A percentile compares a stretch with the other conserved stretches of the same genome.
phyloP scores from a whole-genome alignment of 2,329 filamentous ascomycete genomes.

The Aureobasidium sp. region DNA sequence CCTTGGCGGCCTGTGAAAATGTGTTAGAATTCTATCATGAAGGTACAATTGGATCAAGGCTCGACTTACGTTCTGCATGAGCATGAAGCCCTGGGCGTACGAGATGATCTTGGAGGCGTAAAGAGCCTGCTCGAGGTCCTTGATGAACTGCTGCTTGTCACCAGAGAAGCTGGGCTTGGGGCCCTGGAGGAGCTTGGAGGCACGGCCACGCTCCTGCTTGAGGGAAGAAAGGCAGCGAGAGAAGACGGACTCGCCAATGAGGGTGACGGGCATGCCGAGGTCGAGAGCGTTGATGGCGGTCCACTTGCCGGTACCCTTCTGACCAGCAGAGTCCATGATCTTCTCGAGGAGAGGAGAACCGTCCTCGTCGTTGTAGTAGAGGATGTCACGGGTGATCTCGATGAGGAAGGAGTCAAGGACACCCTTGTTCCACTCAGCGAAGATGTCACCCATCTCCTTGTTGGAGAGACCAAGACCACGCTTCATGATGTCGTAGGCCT shows the following conservation, averaged over 20 bases:
- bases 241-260: conserved; percentile 96
- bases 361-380: conserved; percentile 97
- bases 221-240: conserved; percentile 87
- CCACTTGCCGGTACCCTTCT: conserved; percentile 99
- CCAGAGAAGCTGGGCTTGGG: conserved; percentile 76
- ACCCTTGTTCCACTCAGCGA: conserved; percentile 96
- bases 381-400: conserved; percentile 97
- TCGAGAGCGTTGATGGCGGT: conserved; percentile 98
- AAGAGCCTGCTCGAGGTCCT: conserved; percentile 95
- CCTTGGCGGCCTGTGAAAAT: conserved; percentile 72
- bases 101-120: conserved; percentile 99
- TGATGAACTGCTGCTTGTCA: conserved; percentile 87
- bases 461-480: conserved; percentile 79
- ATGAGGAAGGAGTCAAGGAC: conserved; percentile 99
- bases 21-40: conserved; percentile 22
- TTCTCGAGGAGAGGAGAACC: conserved; percentile 90
- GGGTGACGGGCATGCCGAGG: conserved; percentile 94
- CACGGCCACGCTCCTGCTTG: conserved; percentile 85
- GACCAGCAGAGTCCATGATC: conserved; percentile 95
- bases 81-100: conserved; percentile 99
- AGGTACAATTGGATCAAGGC: neutral
- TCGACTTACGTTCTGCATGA: conserved; percentile 84
- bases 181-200: conserved; percentile 70
- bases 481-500: conserved; percentile 99
- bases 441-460: conserved; percentile 94